These are phyloP conservation scores for Euphorbia tirucalli DNA, from an alignment of 345 rosid genomes.

Conservation along the genomic window DNA sequence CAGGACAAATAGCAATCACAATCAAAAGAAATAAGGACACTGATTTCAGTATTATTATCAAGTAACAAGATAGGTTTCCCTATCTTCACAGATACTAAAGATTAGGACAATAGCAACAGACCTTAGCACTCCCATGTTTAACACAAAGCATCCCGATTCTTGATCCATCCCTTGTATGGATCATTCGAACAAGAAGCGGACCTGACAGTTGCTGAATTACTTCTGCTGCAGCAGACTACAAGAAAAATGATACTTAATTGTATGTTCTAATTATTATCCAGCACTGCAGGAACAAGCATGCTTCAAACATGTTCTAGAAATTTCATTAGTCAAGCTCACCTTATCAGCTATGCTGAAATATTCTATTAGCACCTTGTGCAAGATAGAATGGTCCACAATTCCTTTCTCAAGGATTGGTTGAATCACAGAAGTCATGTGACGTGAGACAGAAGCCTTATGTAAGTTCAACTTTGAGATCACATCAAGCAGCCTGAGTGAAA, in stretches of 20 bases:
- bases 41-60: constrained; percentile 1
- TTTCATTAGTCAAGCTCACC: constrained; percentile 39
- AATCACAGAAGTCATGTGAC: constrained; percentile 72
- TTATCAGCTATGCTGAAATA: constrained; percentile 75
- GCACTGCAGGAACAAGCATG: constrained; percentile 9
- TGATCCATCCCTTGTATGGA: constrained; percentile 93
- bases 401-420: constrained; percentile 97
- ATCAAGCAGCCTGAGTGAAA: constrained; percentile 65
- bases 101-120: constrained; percentile 23
- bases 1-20: neutral
- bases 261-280: neutral
- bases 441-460: constrained; percentile 61
- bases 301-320: neutral
- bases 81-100: neutral
- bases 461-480: constrained; percentile 68
- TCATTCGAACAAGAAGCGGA: constrained; percentile 82
- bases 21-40: constrained; percentile 5
- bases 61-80: neutral
- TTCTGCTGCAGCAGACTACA: constrained; percentile 76
- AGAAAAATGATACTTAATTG: constrained; percentile 21
- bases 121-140: constrained; percentile 97
- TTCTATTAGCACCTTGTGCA: constrained; percentile 74
- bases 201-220: constrained; percentile 74
- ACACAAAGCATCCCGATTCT: constrained; percentile 76
- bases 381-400: constrained; percentile 80